These are phyloP conservation scores for Penicillium corylophilum DNA, from an alignment of 2,329 filamentous ascomycete genomes.

Conservation along the genomic window DNA sequence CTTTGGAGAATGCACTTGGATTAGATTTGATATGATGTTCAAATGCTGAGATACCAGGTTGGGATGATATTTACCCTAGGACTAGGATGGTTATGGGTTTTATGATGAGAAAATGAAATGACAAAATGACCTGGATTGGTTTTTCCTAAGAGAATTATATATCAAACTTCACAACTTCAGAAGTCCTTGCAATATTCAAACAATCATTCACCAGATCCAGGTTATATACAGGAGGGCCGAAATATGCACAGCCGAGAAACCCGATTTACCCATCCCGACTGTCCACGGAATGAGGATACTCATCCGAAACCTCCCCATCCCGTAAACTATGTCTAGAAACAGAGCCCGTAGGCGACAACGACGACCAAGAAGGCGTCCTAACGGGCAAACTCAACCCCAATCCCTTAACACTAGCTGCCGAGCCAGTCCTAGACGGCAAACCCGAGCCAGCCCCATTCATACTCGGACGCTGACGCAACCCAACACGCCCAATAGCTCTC, in stretches of 20 bases:
- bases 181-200: not conserved
- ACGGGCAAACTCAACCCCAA: conserved; percentile 35
- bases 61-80: not conserved
- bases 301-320: conserved; percentile 20
- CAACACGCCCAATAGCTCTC: conserved; percentile 44
- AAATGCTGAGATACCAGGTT: not conserved
- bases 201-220: not conserved
- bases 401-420: conserved; percentile 31
- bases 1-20: conserved; percentile 73
- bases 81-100: no score
- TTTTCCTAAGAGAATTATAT: no score
- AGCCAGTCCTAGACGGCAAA: conserved; percentile 18
- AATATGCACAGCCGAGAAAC: not conserved
- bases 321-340: conserved; percentile 19
- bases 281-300: conserved; percentile 11
- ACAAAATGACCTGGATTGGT: no score
- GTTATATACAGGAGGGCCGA: not conserved
- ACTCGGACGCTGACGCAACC: conserved; percentile 22
- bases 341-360: conserved; percentile 31
- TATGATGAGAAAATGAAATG: no score
- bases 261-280: conserved; percentile 10
- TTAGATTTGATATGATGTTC: conserved; percentile 33
- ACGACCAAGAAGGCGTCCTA: conserved; percentile 34
- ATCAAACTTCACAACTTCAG: not conserved
- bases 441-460: conserved; percentile 18